Base-by-base conservation (phyloP, 371 early-diverging fungal genomes). In the Paraphysoderma sedebokerense region DNA sequence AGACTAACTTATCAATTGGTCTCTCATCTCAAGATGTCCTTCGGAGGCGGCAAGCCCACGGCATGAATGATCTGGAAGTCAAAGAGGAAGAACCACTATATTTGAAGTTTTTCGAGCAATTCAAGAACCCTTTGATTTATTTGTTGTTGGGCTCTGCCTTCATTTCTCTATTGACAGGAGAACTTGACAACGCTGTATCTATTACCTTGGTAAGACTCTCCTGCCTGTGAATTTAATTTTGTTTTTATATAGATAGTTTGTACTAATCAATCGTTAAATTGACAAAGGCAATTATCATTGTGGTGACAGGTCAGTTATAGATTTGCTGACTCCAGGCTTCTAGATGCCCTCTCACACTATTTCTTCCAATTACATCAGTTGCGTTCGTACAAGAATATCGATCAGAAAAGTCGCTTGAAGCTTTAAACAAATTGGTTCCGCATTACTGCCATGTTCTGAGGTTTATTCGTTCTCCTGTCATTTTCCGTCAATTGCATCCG, bases 111-210 rank as follows among this genome's bases (percentile, higher is more conserved):
- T 48, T 81, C 42, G 81, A 86, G 37, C 63, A 81, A 7, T 70
- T 82, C 65, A 74, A 79, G 52, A 80, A 87, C 60, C 87, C 87
- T 1, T 62, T 90, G 28, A 90, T 91, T 41, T 59, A 90, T 59
- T 65, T 96, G 49, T 72, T 96, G 40, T 67, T 92, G 36, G 91
- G 76, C 9, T 87, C 89, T 0, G 91, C 97, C 0, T 63, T 67
- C 30, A 75, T 96, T 12, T 87, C 88, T 0, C 52, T 85, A 30
- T 51, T 86, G 26, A 72, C 93, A 67, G 89, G 90, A 9, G 84
- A 93, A 56, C 63, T 74, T 53, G 89, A 90, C 53, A 92, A 96
- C 57, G 97, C 95, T 17, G 69, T 92, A 53, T 85, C 85, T 56
- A 92, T 96, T 42, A 78, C 90, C 0, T 61, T 92, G 73, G 92